Conservation (phyloP, 108 stramenopile genomes). For the Poteriospumella lacustris region DNA sequence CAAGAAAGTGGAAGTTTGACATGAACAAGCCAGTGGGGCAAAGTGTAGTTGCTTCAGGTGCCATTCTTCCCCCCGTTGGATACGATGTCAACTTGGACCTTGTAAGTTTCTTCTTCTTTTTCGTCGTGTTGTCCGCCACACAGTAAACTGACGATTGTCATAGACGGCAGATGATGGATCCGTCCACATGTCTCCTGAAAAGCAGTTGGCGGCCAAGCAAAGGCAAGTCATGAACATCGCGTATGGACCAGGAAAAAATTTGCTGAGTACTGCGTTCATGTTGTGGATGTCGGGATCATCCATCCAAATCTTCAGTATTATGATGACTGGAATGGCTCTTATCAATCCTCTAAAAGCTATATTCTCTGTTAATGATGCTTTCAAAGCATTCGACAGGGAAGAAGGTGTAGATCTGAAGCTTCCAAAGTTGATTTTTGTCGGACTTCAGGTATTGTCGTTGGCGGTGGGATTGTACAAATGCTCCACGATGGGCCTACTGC, state of each 20-base stretch:
- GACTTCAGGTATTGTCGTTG: not conserved
- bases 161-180: not conserved
- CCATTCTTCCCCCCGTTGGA: too few species aligned
- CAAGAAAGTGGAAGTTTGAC: too few species aligned
- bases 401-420: not conserved
- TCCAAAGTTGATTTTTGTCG: not conserved
- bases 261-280: conserved; percentile 37
- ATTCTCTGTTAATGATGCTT: not conserved
- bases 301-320: conserved; percentile 33
- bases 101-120: too few species aligned
- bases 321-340: conserved; percentile 33
- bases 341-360: conserved; percentile 34
- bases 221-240: not conserved
- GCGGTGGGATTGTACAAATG: not conserved
- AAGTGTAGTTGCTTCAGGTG: too few species aligned
- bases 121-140: too few species aligned
- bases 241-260: not conserved
- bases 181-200: not conserved
- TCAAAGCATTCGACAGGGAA: not conserved
- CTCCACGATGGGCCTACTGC: conserved; percentile 8
- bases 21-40: too few species aligned
- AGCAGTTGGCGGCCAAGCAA: not conserved
- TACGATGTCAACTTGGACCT: too few species aligned
- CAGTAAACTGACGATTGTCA: too few species aligned
- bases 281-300: conserved; percentile 33